Base-by-base conservation (phyloP, 1,284 basidiomycete genomes). In the Cryptococcus maquisensis region DNA sequence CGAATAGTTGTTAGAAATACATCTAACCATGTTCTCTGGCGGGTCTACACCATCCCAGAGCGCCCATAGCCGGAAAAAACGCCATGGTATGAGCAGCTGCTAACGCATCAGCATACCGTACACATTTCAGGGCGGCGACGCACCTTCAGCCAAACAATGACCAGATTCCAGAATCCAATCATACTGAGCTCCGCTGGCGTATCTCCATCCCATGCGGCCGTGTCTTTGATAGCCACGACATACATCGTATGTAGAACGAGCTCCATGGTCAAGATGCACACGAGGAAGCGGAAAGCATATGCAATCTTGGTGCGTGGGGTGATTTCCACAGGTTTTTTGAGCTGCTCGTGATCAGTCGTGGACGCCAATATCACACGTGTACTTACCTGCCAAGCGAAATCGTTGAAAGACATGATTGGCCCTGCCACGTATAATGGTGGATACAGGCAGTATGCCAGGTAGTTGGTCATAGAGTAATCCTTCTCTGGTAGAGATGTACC, bases 1-100 rank as follows among this genome's bases (percentile, higher is more conserved):
- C 1, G 93, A 97, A 69, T 97, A 98, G 74, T 98, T 98, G 78
- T 98, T 98, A n/a, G 86, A 88, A 84, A 98, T 89, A 71, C 96
- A 98, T 15, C 96, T 83, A 5, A 99, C 83, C 96, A 98, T 97
- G 73, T 99, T 99, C 74, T 99, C 96, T 0, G 93, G 96, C 1
- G 93, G 86, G 65, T 98, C 91, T 32, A 98, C 82, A 0, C 90
- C 90, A 71, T 94, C 91, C 13, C 84, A 71, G 36, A 98, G 79
- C 1, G 94, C 88, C 94, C 95, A 98, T 3, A 98, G 78, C 2
- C 96, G 86, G 79, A 98, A 98, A 80, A 96, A 95, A 9, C 95
- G 83, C 96, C 96, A 98, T 0, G 94, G 91, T 15, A 98, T 84
- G 32, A 98, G 81, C n/a, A 98, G 84, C 91, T 69, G 45, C 10